Evolutionary conservation across 768 basidiomycete genomes (phyloP).

Genomic region (Xerocomus potaroensis): DNA sequence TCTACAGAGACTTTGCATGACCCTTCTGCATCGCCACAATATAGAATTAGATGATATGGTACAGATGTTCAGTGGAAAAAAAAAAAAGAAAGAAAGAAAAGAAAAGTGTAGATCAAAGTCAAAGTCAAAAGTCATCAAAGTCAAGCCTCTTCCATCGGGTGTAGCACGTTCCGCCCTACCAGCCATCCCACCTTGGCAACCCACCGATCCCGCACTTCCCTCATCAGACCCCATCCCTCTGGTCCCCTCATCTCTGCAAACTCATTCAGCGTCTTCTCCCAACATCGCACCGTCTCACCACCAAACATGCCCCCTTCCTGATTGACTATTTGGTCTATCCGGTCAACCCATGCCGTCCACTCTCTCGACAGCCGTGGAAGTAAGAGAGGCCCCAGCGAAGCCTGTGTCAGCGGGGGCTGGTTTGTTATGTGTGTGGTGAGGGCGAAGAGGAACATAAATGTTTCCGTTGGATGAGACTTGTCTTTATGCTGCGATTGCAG

Average conservation of each 20-base stretch:
- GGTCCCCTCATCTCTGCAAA: conserved; percentile 51
- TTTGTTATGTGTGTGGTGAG: conserved; percentile 64
- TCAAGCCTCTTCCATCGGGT: conserved; percentile 30
- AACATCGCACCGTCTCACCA: conserved; percentile 58
- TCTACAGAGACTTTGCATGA: neutral
- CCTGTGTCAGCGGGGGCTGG: conserved; percentile 64
- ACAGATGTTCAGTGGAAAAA: too few species aligned
- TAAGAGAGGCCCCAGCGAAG: conserved; percentile 52
- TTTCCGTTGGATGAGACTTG: conserved; percentile 69
- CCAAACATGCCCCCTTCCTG: conserved; percentile 76
- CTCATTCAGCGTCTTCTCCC: conserved; percentile 67
- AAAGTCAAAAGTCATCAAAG: neutral
- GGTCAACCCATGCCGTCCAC: conserved; percentile 75
- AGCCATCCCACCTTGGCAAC: conserved; percentile 76
- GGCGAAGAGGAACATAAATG: conserved; percentile 64
- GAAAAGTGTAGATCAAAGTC: too few species aligned
- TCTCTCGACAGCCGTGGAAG: conserved; percentile 65
- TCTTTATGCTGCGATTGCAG: conserved; percentile 55
- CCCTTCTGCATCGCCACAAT: neutral
- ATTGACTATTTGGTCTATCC: conserved; percentile 68
- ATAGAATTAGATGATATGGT: neutral
- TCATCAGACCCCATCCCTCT: conserved; percentile 39
- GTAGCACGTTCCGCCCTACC: conserved; percentile 42
- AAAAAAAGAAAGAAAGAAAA: too few species aligned
- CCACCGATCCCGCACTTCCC: conserved; percentile 59